A percentile compares a stretch with the other conserved stretches of the same genome.
These are phyloP conservation scores for Beta lomatogona DNA, from an alignment of 179 eudicot genomes.

Conservation along the genomic window DNA sequence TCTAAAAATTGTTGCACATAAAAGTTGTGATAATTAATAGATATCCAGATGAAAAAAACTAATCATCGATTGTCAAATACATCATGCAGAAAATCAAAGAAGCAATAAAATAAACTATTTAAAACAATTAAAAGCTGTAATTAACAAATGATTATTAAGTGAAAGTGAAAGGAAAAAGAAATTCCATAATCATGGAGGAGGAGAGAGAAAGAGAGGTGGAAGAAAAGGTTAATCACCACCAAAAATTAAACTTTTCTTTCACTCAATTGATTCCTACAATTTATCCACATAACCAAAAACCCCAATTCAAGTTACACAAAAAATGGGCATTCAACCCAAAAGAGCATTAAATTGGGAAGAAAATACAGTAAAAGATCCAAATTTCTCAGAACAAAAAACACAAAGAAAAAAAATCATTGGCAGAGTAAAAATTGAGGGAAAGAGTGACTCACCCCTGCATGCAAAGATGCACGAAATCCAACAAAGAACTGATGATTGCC, in stretches of 20 bases:
- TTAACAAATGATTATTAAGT: no score
- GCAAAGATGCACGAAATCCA: conserved; percentile 55
- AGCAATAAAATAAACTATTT: no score
- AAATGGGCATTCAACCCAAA: conserved; percentile 15
- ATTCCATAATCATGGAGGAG: no score
- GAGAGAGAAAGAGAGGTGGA: no score
- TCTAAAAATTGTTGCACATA: no score
- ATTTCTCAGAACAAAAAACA: conserved; percentile 13
- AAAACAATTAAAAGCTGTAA: no score
- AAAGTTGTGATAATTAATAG: no score
- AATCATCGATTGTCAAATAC: no score
- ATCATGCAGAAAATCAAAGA: no score
- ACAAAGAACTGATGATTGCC: conserved; percentile 39
- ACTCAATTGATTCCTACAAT: not conserved
- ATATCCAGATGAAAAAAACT: no score
- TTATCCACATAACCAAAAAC: not conserved
- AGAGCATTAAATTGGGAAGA: not conserved
- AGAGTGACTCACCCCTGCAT: conserved; percentile 78
- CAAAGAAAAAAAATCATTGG: not conserved
- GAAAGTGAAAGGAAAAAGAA: no score
- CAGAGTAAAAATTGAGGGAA: not conserved
- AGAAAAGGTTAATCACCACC: no score
- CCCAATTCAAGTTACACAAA: not conserved
- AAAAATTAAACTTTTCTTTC: not conserved
- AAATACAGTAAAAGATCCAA: conserved; percentile 10